Conservation (phyloP, 202 grass and related monocot species). For the Saccharum hybrid region DNA sequence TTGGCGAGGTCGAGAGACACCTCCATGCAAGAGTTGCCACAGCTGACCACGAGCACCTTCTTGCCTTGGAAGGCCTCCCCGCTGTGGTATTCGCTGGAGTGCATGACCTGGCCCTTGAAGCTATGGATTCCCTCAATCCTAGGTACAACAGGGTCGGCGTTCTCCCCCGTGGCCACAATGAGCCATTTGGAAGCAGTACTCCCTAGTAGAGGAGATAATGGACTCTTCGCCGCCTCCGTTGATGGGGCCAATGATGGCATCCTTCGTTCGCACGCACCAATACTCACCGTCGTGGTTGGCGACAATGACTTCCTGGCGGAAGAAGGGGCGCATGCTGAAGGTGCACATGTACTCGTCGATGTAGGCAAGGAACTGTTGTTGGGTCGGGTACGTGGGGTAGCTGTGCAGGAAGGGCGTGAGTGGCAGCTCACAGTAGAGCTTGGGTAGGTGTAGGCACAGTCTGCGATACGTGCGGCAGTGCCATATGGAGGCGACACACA, state of each 20-base stretch:
- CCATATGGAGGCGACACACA: too few species aligned
- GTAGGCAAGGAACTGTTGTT: too few species aligned
- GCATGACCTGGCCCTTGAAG: constrained; percentile 61
- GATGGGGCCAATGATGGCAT: background rate
- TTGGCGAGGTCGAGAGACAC: too few species aligned
- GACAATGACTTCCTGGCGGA: too few species aligned
- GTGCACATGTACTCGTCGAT: too few species aligned
- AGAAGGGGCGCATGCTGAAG: too few species aligned
- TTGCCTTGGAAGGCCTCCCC: constrained; percentile 55
- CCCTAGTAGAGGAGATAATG: background rate
- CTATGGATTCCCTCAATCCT: constrained; percentile 60
- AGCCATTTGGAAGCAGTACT: constrained; percentile 68
- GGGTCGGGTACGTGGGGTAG: too few species aligned
- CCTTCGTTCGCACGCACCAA: constrained; percentile 55
- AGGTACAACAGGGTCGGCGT: constrained; percentile 67
- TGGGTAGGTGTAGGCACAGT: too few species aligned
- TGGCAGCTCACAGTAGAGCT: too few species aligned
- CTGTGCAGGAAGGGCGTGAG: too few species aligned
- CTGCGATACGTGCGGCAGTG: too few species aligned
- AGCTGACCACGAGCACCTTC: constrained; percentile 72
- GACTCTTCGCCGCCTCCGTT: background rate
- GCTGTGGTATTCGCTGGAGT: constrained; percentile 63
- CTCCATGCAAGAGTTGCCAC: constrained; percentile 59
- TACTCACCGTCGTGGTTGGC: constrained; percentile 57
- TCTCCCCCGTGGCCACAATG: constrained; percentile 90